Conservation (phyloP, 2,329 filamentous ascomycete species). For the Hypoxylon sp. region DNA sequence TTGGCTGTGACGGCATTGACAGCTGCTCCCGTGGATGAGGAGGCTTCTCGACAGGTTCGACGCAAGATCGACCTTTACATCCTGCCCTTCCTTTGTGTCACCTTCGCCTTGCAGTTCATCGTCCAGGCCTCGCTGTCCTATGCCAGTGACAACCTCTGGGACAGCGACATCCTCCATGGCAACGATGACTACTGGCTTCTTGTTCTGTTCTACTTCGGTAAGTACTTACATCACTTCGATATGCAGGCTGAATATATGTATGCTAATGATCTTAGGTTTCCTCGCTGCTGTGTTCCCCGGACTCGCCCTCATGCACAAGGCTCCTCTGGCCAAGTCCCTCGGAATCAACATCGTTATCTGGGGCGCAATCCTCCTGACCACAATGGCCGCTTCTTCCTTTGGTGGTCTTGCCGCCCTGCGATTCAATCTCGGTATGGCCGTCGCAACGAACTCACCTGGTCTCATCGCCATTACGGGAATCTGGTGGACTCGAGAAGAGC, state of each 20-base stretch:
- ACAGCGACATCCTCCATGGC: slow-evolving; percentile 35
- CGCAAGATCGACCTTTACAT: slow-evolving; percentile 37
- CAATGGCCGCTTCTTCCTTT: slow-evolving; percentile 36
- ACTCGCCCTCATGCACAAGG: slow-evolving; percentile 45
- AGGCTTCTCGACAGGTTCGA: slow-evolving; percentile 36
- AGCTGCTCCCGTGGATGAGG: slow-evolving; percentile 37
- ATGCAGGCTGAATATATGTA: neutral
- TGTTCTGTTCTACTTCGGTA: slow-evolving; percentile 44
- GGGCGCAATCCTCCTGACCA: slow-evolving; percentile 48
- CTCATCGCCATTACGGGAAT: slow-evolving; percentile 40
- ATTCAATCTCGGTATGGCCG: slow-evolving; percentile 37
- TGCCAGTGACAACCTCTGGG: slow-evolving; percentile 41
- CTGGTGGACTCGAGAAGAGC: slow-evolving; percentile 41
- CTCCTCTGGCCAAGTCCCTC: slow-evolving; percentile 49
- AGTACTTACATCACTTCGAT: neutral
- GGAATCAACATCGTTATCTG: slow-evolving; percentile 51
- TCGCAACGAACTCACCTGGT: slow-evolving; percentile 37
- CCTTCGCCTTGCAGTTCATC: slow-evolving; percentile 42
- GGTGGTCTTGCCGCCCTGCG: slow-evolving; percentile 32
- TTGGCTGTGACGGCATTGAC: slow-evolving; percentile 49
- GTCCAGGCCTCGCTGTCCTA: slow-evolving; percentile 42
- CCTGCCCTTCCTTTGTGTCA: slow-evolving; percentile 42
- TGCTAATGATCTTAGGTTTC: slow-evolving; percentile 39
- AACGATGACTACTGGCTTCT: slow-evolving; percentile 41
- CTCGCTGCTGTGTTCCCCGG: slow-evolving; percentile 55